phyloP scores from a whole-genome alignment of 306 rosid species.

The Comarum palustre region DNA sequence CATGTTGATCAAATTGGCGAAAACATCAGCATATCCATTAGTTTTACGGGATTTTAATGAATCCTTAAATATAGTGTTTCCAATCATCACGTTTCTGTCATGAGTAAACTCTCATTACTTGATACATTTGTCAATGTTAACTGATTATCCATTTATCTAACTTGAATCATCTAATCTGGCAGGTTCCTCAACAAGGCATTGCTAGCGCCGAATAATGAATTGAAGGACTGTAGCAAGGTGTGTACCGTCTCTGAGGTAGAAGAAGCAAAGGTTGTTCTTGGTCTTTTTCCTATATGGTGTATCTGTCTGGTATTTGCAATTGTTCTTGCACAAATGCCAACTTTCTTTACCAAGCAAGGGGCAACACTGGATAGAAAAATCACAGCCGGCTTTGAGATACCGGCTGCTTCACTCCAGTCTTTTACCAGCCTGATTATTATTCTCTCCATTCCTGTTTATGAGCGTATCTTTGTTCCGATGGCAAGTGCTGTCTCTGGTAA shows the following conservation, averaged over 20 bases:
- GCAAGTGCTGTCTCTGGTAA: constrained; percentile 41
- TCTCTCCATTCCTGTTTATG: constrained; percentile 43
- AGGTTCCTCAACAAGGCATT: constrained; percentile 43
- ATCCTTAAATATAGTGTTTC: not conserved
- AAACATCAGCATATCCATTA: not conserved
- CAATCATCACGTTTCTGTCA: not conserved
- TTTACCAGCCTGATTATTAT: constrained; percentile 27
- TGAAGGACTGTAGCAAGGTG: constrained; percentile 8
- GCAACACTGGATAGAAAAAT: constrained; percentile 43
- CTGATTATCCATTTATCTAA: not conserved
- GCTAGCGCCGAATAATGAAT: constrained; percentile 12
- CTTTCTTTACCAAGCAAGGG: constrained; percentile 50
- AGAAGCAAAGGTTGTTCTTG: constrained; percentile 41
- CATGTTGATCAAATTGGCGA: not conserved
- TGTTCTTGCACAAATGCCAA: constrained; percentile 32
- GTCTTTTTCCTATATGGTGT: constrained; percentile 36
- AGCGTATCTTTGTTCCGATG: constrained; percentile 42
- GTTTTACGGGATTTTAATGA: not conserved
- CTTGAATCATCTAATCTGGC: not conserved
- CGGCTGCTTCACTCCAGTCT: constrained; percentile 55
- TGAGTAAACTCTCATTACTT: not conserved
- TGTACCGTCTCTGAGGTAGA: constrained; percentile 33
- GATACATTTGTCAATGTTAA: not conserved
- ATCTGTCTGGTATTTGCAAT: constrained; percentile 34
- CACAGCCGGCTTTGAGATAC: constrained; percentile 29